A percentile compares a stretch with the other conserved stretches of the same genome.
Evolutionary conservation across 2,329 filamentous ascomycete species (phyloP).

Genomic region (Fusarium setosum): DNA sequence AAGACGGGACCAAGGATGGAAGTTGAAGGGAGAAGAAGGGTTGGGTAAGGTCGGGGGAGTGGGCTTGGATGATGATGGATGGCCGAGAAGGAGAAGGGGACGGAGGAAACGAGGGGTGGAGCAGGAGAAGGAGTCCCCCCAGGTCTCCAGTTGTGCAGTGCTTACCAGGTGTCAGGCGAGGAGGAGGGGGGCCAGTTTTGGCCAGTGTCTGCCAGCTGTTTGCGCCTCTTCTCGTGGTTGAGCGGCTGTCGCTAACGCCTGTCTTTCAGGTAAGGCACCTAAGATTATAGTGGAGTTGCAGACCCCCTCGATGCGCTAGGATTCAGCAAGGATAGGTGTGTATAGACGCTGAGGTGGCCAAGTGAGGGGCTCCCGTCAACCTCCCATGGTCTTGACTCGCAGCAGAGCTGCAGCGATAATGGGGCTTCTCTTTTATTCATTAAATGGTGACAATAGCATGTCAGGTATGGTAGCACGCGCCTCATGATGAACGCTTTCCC

Average conservation of each 20-base stretch:
- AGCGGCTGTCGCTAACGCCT: conserved; percentile 22
- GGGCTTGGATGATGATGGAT: conserved; percentile 27
- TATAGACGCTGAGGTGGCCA: background rate
- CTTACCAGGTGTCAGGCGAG: conserved; percentile 29
- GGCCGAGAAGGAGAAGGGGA: conserved; percentile 34
- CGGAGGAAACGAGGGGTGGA: conserved; percentile 39
- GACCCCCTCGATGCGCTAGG: background rate
- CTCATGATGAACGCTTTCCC: background rate
- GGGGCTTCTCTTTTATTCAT: background rate
- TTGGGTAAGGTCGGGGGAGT: conserved; percentile 26
- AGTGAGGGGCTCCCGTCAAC: conserved; percentile 3
- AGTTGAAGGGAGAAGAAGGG: conserved; percentile 23
- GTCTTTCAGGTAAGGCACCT: conserved; percentile 34
- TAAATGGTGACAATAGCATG: background rate
- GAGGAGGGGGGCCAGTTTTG: background rate
- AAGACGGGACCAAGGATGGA: conserved; percentile 22
- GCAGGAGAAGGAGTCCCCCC: conserved; percentile 36
- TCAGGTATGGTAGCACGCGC: background rate
- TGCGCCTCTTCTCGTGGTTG: conserved; percentile 12
- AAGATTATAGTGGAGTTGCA: conserved; percentile 22
- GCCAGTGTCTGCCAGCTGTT: conserved; percentile 6
- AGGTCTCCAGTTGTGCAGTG: conserved; percentile 22
- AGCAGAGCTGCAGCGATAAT: background rate
- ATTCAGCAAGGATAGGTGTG: conserved; percentile 4
- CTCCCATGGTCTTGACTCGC: background rate